Percentiles rank a stretch among this genome's conserved stretches.
Conservation (phyloP, 2,329 filamentous ascomycete species). For the Dactylellina leptospora region DNA sequence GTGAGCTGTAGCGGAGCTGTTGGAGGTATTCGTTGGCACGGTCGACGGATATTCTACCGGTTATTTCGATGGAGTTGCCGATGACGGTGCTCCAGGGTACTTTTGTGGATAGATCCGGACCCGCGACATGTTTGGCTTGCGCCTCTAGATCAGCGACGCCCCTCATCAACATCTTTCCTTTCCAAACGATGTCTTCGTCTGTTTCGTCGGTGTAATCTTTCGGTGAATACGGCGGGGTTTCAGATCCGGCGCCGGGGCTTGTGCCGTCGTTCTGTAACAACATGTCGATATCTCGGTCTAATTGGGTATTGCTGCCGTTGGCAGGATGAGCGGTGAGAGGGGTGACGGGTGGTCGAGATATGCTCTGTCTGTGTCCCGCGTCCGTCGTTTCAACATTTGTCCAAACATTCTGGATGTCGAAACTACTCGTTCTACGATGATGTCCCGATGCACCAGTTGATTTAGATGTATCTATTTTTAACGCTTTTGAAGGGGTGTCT, state of each 20-base stretch:
- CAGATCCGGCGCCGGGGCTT: conserved; percentile 67
- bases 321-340: conserved; percentile 62
- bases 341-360: conserved; percentile 64
- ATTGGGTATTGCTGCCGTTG: conserved; percentile 67
- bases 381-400: conserved; percentile 81
- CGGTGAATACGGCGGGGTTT: conserved; percentile 83
- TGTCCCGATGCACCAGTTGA: conserved; percentile 59
- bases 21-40: conserved; percentile 92
- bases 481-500: conserved; percentile 57
- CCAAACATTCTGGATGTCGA: conserved; percentile 87
- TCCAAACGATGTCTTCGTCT: conserved; percentile 79
- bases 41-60: conserved; percentile 80
- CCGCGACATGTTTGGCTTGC: conserved; percentile 82
- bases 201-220: conserved; percentile 70
- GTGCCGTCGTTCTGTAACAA: conserved; percentile 78
- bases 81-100: conserved; percentile 80
- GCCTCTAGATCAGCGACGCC: conserved; percentile 78
- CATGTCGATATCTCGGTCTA: conserved; percentile 89
- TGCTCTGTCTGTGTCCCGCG: conserved; percentile 63
- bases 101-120: conserved; percentile 75
- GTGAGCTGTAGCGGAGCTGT: conserved; percentile 78
- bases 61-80: conserved; percentile 74
- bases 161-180: conserved; percentile 78
- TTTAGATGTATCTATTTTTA: conserved; percentile 52
- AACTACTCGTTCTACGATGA: conserved; percentile 66